Conservation (phyloP, 352 stramenopile genomes). For the Pythium biforme region DNA sequence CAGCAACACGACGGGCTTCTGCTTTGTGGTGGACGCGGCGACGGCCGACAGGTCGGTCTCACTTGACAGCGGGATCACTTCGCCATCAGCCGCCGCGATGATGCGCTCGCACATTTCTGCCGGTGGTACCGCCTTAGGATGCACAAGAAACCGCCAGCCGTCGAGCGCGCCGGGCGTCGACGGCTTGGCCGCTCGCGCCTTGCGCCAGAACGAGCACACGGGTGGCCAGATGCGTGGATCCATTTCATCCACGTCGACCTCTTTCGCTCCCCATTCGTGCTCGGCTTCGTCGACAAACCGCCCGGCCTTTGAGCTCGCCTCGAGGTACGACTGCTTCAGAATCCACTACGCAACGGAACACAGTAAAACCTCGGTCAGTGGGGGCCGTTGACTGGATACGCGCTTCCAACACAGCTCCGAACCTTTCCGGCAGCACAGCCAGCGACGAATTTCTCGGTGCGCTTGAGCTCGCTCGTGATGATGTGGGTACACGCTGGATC, state of each 20-base stretch:
- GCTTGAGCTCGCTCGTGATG: slow-evolving; percentile 85
- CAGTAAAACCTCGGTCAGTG: not conserved
- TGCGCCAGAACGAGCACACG: slow-evolving; percentile 63
- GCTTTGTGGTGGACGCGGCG: slow-evolving; percentile 34
- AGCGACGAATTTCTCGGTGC: slow-evolving; percentile 86
- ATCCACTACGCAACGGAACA: slow-evolving; percentile 60
- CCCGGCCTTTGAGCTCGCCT: slow-evolving; percentile 55
- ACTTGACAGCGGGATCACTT: slow-evolving; percentile 61
- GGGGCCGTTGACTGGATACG: too few species aligned
- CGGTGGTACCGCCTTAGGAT: slow-evolving; percentile 70
- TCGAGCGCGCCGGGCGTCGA: slow-evolving; percentile 52
- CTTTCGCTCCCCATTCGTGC: slow-evolving; percentile 70
- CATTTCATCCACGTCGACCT: slow-evolving; percentile 57
- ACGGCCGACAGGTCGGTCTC: slow-evolving; percentile 43
- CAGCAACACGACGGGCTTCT: slow-evolving; percentile 57
- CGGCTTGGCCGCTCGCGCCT: slow-evolving; percentile 36
- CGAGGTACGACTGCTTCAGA: slow-evolving; percentile 79
- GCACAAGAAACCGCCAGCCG: slow-evolving; percentile 73
- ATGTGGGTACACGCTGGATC: slow-evolving; percentile 79
- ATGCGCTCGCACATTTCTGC: slow-evolving; percentile 83
- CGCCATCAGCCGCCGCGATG: slow-evolving; percentile 50
- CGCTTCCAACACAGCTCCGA: not conserved
- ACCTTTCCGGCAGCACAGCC: slow-evolving; percentile 84
- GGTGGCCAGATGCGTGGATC: slow-evolving; percentile 75
- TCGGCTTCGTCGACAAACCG: slow-evolving; percentile 68